Percentiles rank a stretch among this genome's conserved stretches.
phyloP scores from a whole-genome alignment of 2,329 filamentous ascomycete genomes.

The Leptographium lundbergii region DNA sequence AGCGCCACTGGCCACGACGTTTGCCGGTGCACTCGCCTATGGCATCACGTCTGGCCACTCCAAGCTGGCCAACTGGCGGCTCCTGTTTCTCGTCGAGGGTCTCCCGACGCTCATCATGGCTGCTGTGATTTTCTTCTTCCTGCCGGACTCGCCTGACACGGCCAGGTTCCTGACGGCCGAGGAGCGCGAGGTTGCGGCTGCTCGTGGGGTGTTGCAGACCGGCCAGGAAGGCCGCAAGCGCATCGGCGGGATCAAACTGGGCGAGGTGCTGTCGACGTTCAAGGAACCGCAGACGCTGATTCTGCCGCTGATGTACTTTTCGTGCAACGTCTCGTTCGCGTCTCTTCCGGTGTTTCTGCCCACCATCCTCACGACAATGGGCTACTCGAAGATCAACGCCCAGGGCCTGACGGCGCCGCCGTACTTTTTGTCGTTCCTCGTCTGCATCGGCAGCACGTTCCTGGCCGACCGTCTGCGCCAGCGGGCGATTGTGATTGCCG shows the following conservation, averaged over 20 bases:
- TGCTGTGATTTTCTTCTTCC: slow-evolving; percentile 38
- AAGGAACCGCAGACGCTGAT: slow-evolving; percentile 37
- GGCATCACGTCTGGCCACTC: slow-evolving; percentile 47
- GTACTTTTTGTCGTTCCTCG: slow-evolving; percentile 53
- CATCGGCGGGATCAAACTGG: slow-evolving; percentile 27
- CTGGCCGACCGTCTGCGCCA: slow-evolving; percentile 54
- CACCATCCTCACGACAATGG: slow-evolving; percentile 52
- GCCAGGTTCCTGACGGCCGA: slow-evolving; percentile 42
- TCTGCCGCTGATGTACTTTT: slow-evolving; percentile 24
- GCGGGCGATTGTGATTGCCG: slow-evolving; percentile 46
- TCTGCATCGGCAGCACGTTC: slow-evolving; percentile 48
- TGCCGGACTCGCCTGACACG: slow-evolving; percentile 38
- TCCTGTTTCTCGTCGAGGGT: slow-evolving; percentile 54
- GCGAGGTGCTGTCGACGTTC: slow-evolving; percentile 34
- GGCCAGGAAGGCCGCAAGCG: slow-evolving; percentile 35
- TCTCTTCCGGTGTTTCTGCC: slow-evolving; percentile 49
- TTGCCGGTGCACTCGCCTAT: slow-evolving; percentile 51
- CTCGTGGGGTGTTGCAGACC: slow-evolving; percentile 38
- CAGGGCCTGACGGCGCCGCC: slow-evolving; percentile 63
- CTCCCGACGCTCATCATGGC: slow-evolving; percentile 44
- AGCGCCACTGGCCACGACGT: slow-evolving; percentile 54
- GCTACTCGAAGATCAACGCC: slow-evolving; percentile 51
- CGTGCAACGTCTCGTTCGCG: slow-evolving; percentile 23
- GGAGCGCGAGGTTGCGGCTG: slow-evolving; percentile 44
- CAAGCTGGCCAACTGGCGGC: slow-evolving; percentile 48